A percentile compares a stretch with the other conserved stretches of the same genome.
Conservation (phyloP, 805 yeast species). For the Wickerhamia fluorescens region DNA sequence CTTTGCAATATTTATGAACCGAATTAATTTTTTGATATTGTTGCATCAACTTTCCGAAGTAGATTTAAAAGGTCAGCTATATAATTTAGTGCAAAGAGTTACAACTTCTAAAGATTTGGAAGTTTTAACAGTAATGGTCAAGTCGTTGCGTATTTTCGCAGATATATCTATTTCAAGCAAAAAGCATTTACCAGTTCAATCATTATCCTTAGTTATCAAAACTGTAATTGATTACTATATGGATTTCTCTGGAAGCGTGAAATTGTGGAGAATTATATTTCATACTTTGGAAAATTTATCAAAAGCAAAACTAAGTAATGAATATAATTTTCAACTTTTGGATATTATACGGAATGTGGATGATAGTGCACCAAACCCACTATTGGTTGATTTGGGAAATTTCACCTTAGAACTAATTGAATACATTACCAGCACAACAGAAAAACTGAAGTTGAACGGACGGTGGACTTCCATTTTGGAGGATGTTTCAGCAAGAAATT, state of each 20-base stretch:
- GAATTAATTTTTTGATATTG: constrained; percentile 29
- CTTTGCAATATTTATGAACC: constrained; percentile 27
- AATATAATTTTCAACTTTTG: constrained; percentile 4
- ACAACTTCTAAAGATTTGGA: constrained; percentile 5
- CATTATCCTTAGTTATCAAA: constrained; percentile 4
- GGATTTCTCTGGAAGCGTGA: constrained; percentile 12
- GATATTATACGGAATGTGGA: constrained; percentile 3
- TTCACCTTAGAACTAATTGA: constrained; percentile 2
- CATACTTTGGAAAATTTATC: constrained; percentile 1
- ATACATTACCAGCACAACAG: background rate
- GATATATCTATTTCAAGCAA: constrained; percentile 3
- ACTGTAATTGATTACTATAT: constrained; percentile 1
- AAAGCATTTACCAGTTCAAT: constrained; percentile 2
- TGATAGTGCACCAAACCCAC: constrained; percentile 2
- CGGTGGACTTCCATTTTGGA: too few species aligned
- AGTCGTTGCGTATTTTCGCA: constrained; percentile 2
- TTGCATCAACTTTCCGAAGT: constrained; percentile 28
- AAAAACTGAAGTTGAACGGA: background rate
- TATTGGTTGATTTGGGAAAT: constrained; percentile 3
- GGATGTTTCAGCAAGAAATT: constrained; percentile 4
- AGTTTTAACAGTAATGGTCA: constrained; percentile 2
- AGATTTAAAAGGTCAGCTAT: constrained; percentile 24
- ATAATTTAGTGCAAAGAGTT: constrained; percentile 18
- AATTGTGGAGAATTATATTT: constrained; percentile 10
- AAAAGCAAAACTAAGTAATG: background rate